These are phyloP conservation scores for Meyerozyma elateridarum DNA, from an alignment of 1,139 yeast species.

Conservation along the genomic window DNA sequence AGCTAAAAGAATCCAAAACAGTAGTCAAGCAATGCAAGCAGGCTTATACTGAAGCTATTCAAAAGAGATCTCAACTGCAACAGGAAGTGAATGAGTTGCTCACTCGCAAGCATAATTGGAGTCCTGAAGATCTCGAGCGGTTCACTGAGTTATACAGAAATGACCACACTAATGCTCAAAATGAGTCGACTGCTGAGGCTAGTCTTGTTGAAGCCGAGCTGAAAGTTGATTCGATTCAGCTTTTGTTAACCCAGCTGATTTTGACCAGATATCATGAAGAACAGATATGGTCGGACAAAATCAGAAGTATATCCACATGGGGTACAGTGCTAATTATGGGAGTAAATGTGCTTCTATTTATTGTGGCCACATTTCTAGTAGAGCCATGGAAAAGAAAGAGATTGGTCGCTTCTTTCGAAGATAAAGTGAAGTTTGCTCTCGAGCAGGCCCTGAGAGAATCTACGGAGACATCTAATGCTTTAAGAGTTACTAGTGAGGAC, in stretches of 20 bases:
- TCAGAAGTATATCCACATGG: constrained; percentile 92
- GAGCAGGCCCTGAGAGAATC: too few relatives aligned
- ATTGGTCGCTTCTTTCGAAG: constrained; percentile 79
- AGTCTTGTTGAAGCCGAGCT: constrained; percentile 55
- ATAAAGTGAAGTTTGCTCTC: constrained; percentile 47
- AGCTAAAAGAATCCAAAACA: constrained; percentile 46
- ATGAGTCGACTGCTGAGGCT: constrained; percentile 51
- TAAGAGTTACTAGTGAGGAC: too few relatives aligned
- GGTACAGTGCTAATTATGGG: constrained; percentile 93
- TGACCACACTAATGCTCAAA: constrained; percentile 71
- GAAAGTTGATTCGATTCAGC: constrained; percentile 65
- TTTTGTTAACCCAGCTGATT: constrained; percentile 69
- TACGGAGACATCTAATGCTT: too few relatives aligned
- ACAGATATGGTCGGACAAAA: constrained; percentile 97
- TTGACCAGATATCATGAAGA: constrained; percentile 92
- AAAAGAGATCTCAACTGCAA: constrained; percentile 66
- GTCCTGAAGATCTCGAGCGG: constrained; percentile 68
- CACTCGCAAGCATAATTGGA: constrained; percentile 84
- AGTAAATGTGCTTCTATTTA: constrained; percentile 69
- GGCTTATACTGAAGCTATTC: constrained; percentile 59
- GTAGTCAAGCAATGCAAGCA: constrained; percentile 48
- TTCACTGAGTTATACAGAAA: constrained; percentile 77
- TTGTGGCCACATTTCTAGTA: constrained; percentile 77
- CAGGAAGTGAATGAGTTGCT: constrained; percentile 82
- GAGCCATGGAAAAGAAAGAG: constrained; percentile 93